Evolutionary conservation across 1,284 basidiomycete species (phyloP), one percentile per base, ranked within the genome.

Genomic region (Cerrena zonata): DNA sequence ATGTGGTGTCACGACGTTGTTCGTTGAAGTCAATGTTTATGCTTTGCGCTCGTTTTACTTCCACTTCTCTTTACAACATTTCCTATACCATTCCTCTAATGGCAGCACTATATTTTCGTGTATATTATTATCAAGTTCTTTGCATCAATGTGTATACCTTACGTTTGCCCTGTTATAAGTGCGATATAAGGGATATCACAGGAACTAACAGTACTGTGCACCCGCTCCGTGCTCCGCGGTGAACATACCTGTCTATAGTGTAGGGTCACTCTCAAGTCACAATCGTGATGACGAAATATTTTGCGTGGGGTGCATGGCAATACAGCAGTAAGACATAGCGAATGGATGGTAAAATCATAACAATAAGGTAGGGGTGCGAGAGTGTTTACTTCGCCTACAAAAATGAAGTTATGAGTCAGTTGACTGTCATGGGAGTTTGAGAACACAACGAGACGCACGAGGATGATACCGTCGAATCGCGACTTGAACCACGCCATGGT

Each of bases 401-500:
- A 21, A 22, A 27, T 15, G n/a, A 10, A 21, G 21, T 41, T 11
- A 10, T 15, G 37, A 7, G n/a, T 19, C 21, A 37, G 19, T 25
- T 24, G 21, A 5, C 27, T 48, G 23, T 27, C 22, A 50, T 21
- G 30, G n/a, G 19, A n/a, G 24, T n/a, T 12, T 19, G 18, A 50
- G 21, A 50, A 13, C 1, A 34, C 18, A 7, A n/a, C n/a, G n/a
- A 36, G 18, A 78, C 86, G 60, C 64, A 90, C 88, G 68, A 89
- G 70, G 74, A 95, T 93, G 73, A 95, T 94, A 78, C 92, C 93
- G 70, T 96, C 93, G 80, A 95, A 96, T 65, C 94, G 83, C 78
- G 94, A 89, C 84, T 96, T 97, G 91, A 94, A 98, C 94, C 94
- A 97, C 57, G 86, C 77, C 82, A 93, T 88, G 59, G 94, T 94